Base-by-base conservation (phyloP, 2,329 filamentous ascomycete species). In the Apiospora arundinis region DNA sequence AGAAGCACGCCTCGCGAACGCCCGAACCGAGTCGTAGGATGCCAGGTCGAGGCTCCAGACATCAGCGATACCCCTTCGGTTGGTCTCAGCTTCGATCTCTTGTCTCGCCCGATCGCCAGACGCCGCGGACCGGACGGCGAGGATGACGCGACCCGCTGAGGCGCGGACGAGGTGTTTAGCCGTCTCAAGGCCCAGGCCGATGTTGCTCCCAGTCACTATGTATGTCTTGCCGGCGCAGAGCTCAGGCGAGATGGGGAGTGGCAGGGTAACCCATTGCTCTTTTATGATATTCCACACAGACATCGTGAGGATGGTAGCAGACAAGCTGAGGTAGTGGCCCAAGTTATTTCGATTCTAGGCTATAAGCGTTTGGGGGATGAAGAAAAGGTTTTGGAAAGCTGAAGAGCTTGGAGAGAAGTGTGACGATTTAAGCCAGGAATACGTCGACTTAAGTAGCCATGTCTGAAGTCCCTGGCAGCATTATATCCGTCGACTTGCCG, bases 1-100 rank as follows among this genome's bases (percentile, higher is more conserved):
- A 1, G 69, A 71, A 1, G 79, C 78, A 2, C 81, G 79, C 4
- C 46, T 71, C 23, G 80, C 82, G 72, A 87, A 87, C 3, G 76
- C 76, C 70, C 79, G 76, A 63, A 86, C 78, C 0, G 83, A 85
- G 0, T 77, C 77, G 71, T 83, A 83, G 18, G 74, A 80, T 1
- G 73, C 73, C 73, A 87, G 81, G 75, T 87, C 84, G 1, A 87
- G 75, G 11, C 75, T 44, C 84, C 85, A 87, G 6, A 87, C 84
- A 60, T 84, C 52, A 79, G 81, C 81, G n/a, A 66, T 40, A 18
- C 45, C 69, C 11, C 11, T 12, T 14, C 69, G 69, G 28, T 56
- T 67, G 49, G 68, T n/a, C 67, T 21, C 75, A 45, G 40, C 42
- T 11, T 80, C 74, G 2, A 84, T 80, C 37, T 79, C 77, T 37